Conservation (phyloP, 495 filamentous ascomycete genomes). For the Peziza echinospora region DNA sequence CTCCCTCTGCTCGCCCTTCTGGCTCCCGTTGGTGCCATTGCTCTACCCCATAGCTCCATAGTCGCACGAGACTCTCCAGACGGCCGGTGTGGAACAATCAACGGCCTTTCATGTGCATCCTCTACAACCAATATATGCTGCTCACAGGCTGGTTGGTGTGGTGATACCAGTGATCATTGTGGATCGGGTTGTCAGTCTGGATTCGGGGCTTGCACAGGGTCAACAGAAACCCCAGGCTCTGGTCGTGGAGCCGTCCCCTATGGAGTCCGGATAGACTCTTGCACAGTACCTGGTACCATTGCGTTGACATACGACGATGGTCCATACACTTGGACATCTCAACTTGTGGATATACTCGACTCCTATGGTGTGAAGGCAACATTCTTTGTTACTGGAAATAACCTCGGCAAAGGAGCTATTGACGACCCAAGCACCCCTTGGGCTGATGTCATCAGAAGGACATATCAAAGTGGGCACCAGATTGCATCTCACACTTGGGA, state of each 20-base stretch:
- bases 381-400: conserved; percentile 50
- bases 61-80: too few relatives aligned
- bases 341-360: conserved; percentile 40
- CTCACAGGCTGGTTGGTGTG: conserved; percentile 11
- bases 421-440: conserved; percentile 27
- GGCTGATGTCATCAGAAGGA: conserved; percentile 30
- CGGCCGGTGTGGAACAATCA: neutral
- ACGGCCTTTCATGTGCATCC: neutral
- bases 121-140: conserved; percentile 6
- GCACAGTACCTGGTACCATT: too few relatives aligned
- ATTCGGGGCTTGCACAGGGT: conserved; percentile 5
- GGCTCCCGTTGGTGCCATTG: too few relatives aligned
- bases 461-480: conserved; percentile 42
- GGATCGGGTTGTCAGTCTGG: conserved; percentile 8
- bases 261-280: neutral
- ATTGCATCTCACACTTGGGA: conserved; percentile 54
- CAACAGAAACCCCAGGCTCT: neutral
- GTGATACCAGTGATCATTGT: conserved; percentile 9
- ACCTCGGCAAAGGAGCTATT: conserved; percentile 39
- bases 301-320: conserved; percentile 50
- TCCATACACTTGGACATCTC: conserved; percentile 39
- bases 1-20: too few relatives aligned
- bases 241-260: neutral
- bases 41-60: too few relatives aligned
- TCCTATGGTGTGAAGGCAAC: conserved; percentile 37